phyloP scores from a whole-genome alignment of 2,329 filamentous ascomycete genomes.

The Lecanicillium sp. region DNA sequence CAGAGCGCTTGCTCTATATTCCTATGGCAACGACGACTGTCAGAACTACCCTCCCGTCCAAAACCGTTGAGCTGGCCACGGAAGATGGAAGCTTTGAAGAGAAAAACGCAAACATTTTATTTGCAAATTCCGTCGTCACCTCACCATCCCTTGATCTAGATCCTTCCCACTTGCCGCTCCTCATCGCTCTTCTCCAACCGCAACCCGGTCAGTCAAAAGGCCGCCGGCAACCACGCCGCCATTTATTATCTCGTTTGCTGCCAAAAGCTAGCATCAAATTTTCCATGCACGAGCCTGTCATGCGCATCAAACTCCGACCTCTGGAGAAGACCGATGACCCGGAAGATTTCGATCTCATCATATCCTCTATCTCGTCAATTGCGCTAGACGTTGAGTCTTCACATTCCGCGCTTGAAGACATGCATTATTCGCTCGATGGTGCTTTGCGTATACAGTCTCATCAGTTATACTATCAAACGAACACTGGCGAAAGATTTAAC shows the following conservation, averaged over 20 bases:
- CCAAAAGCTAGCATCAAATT: constrained; percentile 94
- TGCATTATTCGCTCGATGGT: constrained; percentile 80
- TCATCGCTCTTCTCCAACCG: constrained; percentile 66
- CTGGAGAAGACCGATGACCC: constrained; percentile 55
- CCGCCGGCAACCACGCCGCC: constrained; percentile 45
- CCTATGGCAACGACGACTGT: constrained; percentile 96
- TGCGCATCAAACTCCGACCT: constrained; percentile 80
- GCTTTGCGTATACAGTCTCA: constrained; percentile 79
- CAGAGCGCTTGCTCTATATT: constrained; percentile 82
- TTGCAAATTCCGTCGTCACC: constrained; percentile 91
- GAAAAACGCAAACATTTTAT: constrained; percentile 90
- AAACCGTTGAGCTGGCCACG: constrained; percentile 74
- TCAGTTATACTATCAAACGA: constrained; percentile 89
- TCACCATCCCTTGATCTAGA: constrained; percentile 92
- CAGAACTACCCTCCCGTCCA: constrained; percentile 88
- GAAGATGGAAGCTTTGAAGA: constrained; percentile 67
- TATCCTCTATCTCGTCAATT: constrained; percentile 88
- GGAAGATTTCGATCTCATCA: constrained; percentile 89
- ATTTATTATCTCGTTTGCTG: constrained; percentile 78
- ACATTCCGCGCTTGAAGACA: constrained; percentile 75
- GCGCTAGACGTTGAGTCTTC: constrained; percentile 91
- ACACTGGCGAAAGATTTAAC: constrained; percentile 73
- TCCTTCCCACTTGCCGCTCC: constrained; percentile 79
- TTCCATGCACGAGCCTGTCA: constrained; percentile 90
- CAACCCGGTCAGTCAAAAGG: constrained; percentile 27